These are phyloP conservation scores for Penicillium psychrofluorescens DNA, from an alignment of 495 filamentous ascomycete species.

Conservation along the genomic window DNA sequence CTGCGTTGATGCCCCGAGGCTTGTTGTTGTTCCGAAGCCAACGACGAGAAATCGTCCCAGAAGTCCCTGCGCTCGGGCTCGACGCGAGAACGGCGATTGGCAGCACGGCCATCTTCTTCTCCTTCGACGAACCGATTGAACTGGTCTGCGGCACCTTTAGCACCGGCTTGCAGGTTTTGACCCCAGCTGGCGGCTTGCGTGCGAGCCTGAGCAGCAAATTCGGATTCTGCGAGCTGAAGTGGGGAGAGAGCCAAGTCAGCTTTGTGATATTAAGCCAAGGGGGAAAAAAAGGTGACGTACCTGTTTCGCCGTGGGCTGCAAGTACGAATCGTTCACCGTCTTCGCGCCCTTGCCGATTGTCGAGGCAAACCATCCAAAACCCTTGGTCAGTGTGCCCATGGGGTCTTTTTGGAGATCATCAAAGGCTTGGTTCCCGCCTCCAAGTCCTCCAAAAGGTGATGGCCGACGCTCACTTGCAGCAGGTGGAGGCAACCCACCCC, in stretches of 20 bases:
- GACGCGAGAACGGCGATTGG: slow-evolving; percentile 13
- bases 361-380: slow-evolving; percentile 87
- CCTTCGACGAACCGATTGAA: slow-evolving; percentile 81
- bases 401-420: slow-evolving; percentile 90
- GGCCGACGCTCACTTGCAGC: slow-evolving; percentile 15
- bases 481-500: slow-evolving; percentile 52
- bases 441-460: slow-evolving; percentile 23
- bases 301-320: slow-evolving; percentile 85
- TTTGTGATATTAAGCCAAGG: no score
- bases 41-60: slow-evolving; percentile 72
- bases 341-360: slow-evolving; percentile 84
- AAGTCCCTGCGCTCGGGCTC: slow-evolving; percentile 74
- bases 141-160: slow-evolving; percentile 63
- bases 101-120: slow-evolving; percentile 25
- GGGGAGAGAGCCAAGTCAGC: no score
- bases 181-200: slow-evolving; percentile 59
- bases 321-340: slow-evolving; percentile 78
- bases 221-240: slow-evolving; percentile 69
- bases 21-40: slow-evolving; percentile 48
- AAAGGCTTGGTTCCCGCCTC: slow-evolving; percentile 49
- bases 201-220: slow-evolving; percentile 77
- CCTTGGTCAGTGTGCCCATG: slow-evolving; percentile 78
- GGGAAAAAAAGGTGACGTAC: slow-evolving; percentile 34
- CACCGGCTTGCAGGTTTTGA: slow-evolving; percentile 55
- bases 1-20: slow-evolving; percentile 28